These are phyloP conservation scores for Hypoxylon sp. DNA, from an alignment of 2,329 filamentous ascomycete genomes.

Conservation along the genomic window DNA sequence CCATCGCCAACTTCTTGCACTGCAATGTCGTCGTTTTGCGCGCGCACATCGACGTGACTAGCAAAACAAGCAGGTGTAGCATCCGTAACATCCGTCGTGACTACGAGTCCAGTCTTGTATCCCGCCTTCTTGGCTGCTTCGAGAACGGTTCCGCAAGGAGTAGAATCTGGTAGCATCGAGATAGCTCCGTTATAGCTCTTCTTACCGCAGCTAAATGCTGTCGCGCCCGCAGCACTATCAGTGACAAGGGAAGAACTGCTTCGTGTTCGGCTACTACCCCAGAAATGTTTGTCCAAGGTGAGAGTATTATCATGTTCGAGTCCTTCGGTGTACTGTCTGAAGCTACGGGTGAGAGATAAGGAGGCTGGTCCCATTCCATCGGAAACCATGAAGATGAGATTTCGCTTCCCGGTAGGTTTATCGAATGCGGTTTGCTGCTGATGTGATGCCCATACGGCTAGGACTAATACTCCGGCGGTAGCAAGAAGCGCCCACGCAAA, in stretches of 20 bases:
- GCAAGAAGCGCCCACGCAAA: conserved; percentile 86
- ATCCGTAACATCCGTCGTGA: conserved; percentile 94
- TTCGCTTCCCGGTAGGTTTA: conserved; percentile 74
- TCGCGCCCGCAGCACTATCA: conserved; percentile 96
- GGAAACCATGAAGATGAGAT: conserved; percentile 98
- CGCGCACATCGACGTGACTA: conserved; percentile 80
- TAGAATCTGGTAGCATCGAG: conserved; percentile 82
- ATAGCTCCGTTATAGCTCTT: conserved; percentile 99
- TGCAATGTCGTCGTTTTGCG: conserved; percentile 89
- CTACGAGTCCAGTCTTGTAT: conserved; percentile 91
- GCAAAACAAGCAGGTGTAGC: conserved; percentile 97
- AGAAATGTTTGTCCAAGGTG: conserved; percentile 84
- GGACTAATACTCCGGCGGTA: conserved; percentile 78
- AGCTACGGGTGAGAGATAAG: conserved; percentile 85
- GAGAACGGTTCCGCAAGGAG: conserved; percentile 88
- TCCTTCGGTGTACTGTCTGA: conserved; percentile 77
- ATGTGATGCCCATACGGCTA: conserved; percentile 82
- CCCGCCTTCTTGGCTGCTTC: conserved; percentile 93
- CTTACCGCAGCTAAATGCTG: conserved; percentile 88
- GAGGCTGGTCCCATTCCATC: conserved; percentile 98
- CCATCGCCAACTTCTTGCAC: conserved; percentile 91
- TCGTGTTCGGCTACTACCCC: conserved; percentile 87
- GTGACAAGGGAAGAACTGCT: conserved; percentile 88
- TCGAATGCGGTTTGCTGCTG: conserved; percentile 59
- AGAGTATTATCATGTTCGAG: conserved; percentile 80